Evolutionary conservation across 192 early-diverging fungal species (phyloP), one percentile per base, ranked within the genome.

Genomic region (Rhizophagus clarus): DNA sequence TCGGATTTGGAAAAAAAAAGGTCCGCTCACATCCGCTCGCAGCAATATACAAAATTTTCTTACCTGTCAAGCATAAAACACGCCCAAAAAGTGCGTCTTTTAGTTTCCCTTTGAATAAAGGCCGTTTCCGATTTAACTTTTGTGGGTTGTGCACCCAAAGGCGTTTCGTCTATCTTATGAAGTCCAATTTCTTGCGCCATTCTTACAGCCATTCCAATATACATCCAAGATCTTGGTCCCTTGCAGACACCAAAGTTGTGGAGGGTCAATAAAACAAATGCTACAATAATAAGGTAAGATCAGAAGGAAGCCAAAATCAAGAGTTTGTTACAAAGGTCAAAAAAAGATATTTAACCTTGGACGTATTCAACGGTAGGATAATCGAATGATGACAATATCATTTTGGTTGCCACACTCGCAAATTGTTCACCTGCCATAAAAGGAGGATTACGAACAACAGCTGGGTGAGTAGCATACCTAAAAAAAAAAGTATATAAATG

Each of bases 201-300:
- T 31, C 84, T 82, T 31, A 85, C 74, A 42, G 89, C 87, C 78
- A 87, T 87, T 37, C 88, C 88, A 64, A 81, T 79, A 80, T 88
- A 89, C 87, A 88, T 89, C 88, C 88, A 91, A n/a, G 86, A 81
- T 31, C 88, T 82, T 32, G 88, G 86, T 17, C 90, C 88, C 29
- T 84, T 67, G 14, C 83, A 83, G 64, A 82, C 82, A 2, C 90
- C 88, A 70, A 84, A 89, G n/a, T 85, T 83, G 68, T 91, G 86
- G 51, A 91, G 73, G 2, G 84, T 76, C 24, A 91, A 51, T 17
- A 88, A 81, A 1, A 86, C 10, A 7, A 91, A 26, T n/a, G 86
- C 87, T 79, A 49, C 20, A 56, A 20, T 20, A 56, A 56, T 0
- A 7, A 56, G 20, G 17, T 20, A 4, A 20, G 22, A 56, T 56